Percentiles rank a stretch among this genome's conserved stretches.
Conservation (phyloP, 1,139 yeast species). For the Yamadazyma oceani region DNA sequence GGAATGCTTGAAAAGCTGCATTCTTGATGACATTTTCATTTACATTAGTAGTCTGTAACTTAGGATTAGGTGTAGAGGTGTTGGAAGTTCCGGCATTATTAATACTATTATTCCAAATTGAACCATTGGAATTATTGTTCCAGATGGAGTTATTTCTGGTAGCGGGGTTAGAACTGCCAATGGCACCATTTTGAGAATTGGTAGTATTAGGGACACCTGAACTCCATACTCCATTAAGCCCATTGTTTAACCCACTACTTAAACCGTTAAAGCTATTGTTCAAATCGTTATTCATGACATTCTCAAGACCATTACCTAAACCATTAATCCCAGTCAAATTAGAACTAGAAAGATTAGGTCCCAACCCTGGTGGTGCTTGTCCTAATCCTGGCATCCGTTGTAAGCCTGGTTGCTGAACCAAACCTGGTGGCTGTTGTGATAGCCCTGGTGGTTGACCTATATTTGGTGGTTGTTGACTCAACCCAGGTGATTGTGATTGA, state of each 20-base stretch:
- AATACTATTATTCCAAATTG: constrained; percentile 13
- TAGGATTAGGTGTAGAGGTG: constrained; percentile 3
- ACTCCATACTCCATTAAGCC: constrained; percentile 21
- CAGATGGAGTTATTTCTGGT: constrained; percentile 35
- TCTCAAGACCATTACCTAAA: background rate
- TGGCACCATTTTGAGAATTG: constrained; percentile 1
- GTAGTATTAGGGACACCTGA: constrained; percentile 11
- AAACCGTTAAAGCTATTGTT: background rate
- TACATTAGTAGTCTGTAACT: constrained; percentile 1
- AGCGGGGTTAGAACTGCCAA: constrained; percentile 3
- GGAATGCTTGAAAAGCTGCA: constrained; percentile 39
- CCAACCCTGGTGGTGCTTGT: constrained; percentile 1
- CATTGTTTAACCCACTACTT: background rate
- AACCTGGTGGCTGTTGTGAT: background rate
- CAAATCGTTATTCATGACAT: constrained; percentile 5
- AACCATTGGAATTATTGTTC: constrained; percentile 19
- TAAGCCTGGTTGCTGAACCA: background rate
- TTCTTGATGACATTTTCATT: constrained; percentile 14
- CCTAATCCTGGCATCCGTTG: background rate
- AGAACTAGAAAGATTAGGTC: background rate
- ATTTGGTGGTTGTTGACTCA: background rate
- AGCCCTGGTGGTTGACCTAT: constrained; percentile 6
- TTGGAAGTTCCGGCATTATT: constrained; percentile 1
- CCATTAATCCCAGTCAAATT: background rate
- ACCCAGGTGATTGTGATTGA: background rate